Base-by-base conservation (phyloP, 192 early-diverging fungal species). In the Umbelopsis vinacea region DNA sequence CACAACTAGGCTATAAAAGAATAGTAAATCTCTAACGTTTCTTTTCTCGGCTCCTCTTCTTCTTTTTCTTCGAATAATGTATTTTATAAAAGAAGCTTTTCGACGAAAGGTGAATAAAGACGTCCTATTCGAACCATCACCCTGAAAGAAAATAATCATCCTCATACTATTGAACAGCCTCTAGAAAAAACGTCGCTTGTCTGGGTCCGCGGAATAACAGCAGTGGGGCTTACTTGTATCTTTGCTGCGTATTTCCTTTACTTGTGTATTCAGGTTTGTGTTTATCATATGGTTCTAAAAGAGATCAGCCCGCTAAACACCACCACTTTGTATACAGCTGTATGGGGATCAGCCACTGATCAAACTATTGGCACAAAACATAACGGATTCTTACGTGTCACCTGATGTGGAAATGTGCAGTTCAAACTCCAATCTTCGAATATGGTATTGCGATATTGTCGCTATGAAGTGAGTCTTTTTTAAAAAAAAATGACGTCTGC, bases 391-490 rank as follows among this genome's bases (percentile, higher is more conserved):
- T 11, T 66, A 46, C 35, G 29, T 46, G 14, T 23, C 69, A 67
- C 69, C 74, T 15, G 74, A 76, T 37, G 40, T 76, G 43, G 74
- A 76, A 10, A 67, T 76, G 22, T 76, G 74, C 21, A 70, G 57
- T 35, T 33, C 66, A 17, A 55, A 53, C 24, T 35, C 69, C 8
- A 52, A 29, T 24, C 17, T 76, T 14, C 66, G 57, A 23, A 45
- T 76, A 11, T 35, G 52, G 11, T n/a, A 24, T 2, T 71, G 69
- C 45, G 60, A 38, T 46, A 38, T 71, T 43, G 29, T 50, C 0
- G 15, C 53, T 14, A 22, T 22, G 22, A 23, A 69, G 24, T 76
- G 50, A 60, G 45, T 11, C 46, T 67, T 14, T 50, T 2, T n/a
- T n/a, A n/a, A n/a, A n/a, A n/a, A n/a, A 1, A 17, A 15, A 6